Conservation (phyloP, 2,329 filamentous ascomycete species). For the Cordyceps farinosa region DNA sequence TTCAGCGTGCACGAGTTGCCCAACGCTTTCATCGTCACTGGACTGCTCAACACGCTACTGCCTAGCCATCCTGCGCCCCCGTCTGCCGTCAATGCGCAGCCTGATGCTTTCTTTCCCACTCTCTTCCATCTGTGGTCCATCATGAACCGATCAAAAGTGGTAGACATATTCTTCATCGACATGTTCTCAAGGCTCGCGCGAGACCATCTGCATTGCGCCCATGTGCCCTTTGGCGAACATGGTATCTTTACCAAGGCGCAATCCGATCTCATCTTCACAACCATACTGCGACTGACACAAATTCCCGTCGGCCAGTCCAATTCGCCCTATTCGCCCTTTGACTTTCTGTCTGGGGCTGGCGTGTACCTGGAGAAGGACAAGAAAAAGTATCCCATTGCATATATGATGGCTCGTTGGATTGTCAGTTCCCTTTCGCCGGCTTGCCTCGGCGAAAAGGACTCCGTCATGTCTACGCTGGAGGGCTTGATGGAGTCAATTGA, state of each 20-base stretch:
- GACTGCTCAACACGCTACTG: constrained; percentile 79
- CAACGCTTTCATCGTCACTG: constrained; percentile 88
- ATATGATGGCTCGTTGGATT: constrained; percentile 90
- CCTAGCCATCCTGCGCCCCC: constrained; percentile 77
- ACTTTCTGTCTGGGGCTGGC: constrained; percentile 77
- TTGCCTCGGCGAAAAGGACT: constrained; percentile 72
- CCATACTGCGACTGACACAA: constrained; percentile 82
- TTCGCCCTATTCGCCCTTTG: constrained; percentile 83
- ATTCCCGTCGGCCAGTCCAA: constrained; percentile 96
- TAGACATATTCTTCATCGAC: constrained; percentile 86
- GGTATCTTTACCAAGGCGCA: constrained; percentile 92
- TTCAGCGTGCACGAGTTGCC: constrained; percentile 93
- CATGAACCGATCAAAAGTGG: constrained; percentile 80
- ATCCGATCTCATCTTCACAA: constrained; percentile 88
- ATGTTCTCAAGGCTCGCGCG: constrained; percentile 82
- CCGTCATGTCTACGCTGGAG: constrained; percentile 79
- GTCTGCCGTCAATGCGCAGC: constrained; percentile 71
- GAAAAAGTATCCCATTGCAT: constrained; percentile 86
- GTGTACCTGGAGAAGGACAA: constrained; percentile 87
- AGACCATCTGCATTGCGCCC: constrained; percentile 70
- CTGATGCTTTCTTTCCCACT: constrained; percentile 84
- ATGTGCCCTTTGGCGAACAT: constrained; percentile 78
- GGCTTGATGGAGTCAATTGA: constrained; percentile 92
- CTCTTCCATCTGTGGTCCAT: constrained; percentile 97
- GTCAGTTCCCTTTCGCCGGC: constrained; percentile 87